Base-by-base conservation (phyloP, 257 asterid genomes). In the Leonotis leonurus region DNA sequence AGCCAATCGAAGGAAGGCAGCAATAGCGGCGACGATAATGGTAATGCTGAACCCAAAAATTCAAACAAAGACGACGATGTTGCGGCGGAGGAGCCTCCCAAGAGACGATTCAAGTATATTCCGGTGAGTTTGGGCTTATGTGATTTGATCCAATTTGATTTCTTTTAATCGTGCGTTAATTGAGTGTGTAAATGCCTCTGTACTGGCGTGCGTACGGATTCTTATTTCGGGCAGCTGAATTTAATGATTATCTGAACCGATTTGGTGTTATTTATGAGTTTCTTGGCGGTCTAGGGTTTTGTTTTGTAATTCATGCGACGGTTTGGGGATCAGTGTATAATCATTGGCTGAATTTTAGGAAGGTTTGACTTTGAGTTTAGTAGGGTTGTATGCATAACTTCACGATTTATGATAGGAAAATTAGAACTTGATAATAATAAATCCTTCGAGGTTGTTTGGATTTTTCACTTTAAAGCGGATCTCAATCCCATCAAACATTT, bases 71-170 rank as follows among this genome's bases (percentile, higher is more conserved):
- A 78, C 33, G 89, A 72, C 39, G 74, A 8, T 58, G 70, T 33
- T 11, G 77, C 71, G 4, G 73, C 18, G 4, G 96, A 90, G 71
- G 90, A 84, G 77, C 80, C 81, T n/a, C 95, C 82, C 5, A 85
- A 68, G 74, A 89, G 75, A 14, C 83, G 80, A 77, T 82, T 91
- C 68, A 91, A 84, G 82, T 88, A 84, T 73, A 86, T 91, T 69
- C 98, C 98, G 96, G 98, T 91, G 83, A 50, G 25, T 77, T 46
- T 37, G 64, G 46, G 32, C n/a, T 32, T 59, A 54, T 51, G 64
- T 71, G 22, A 43, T 48, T 56, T 54, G 60, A 43, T 52, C 49
- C 30, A 1, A 30, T 44, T 70, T 62, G 6, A n/a, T 14, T 54
- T 41, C 5, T 14, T 33, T 43, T 22, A 20, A 56, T 67, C 51